Evolutionary conservation across 768 basidiomycete genomes (phyloP), one percentile per base, ranked within the genome.

Genomic region (Rhodotorula kratochvilovae): DNA sequence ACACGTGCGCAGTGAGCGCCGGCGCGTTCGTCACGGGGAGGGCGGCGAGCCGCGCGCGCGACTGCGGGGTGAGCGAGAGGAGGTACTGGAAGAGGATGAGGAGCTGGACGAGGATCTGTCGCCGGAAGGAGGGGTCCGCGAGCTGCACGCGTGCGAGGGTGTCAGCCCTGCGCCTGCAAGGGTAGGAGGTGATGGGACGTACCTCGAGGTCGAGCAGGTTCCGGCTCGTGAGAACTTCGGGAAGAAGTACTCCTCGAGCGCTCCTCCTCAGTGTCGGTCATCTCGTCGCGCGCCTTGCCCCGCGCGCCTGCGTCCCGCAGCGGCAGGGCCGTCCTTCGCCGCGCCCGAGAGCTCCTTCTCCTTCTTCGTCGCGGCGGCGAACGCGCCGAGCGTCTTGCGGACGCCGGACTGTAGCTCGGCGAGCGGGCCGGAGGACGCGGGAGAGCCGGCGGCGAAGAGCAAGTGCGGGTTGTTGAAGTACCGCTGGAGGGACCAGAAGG

Each of bases 201-300:
- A 92, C 92, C 85, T 96, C 92, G 58, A 93, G 87, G 62, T 90
- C 91, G 25, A 93, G 83, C 31, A 96, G 82, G 66, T 92, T 91
- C 0, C 90, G 88, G 72, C 87, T 91, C 1, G 92, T 95, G 64
- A 96, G 82, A 92, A 94, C 80, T 94, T 96, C 48, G 92, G 90
- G 77, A 93, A 94, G 81, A 94, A 95, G 78, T 92, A 93, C 70
- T 92, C 88, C 60, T 80, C 79, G 23, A 83, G 86, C 8, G 70
- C 79, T 64, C 67, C 42, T 33, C 61, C 16, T 57, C 68, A 25
- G 23, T 33, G n/a, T 54, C 68, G 21, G 13, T 31, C 36, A 21
- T 21, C 56, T 35, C 53, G 33, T 35, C 39, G 39, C 39, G 39
- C 39, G 39, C 35, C 54, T 60, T 54, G 23, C 39, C 36, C 23